Evolutionary conservation across 2,329 filamentous ascomycete genomes (phyloP).

Genomic region (Pseudogymnoascus sp.): DNA sequence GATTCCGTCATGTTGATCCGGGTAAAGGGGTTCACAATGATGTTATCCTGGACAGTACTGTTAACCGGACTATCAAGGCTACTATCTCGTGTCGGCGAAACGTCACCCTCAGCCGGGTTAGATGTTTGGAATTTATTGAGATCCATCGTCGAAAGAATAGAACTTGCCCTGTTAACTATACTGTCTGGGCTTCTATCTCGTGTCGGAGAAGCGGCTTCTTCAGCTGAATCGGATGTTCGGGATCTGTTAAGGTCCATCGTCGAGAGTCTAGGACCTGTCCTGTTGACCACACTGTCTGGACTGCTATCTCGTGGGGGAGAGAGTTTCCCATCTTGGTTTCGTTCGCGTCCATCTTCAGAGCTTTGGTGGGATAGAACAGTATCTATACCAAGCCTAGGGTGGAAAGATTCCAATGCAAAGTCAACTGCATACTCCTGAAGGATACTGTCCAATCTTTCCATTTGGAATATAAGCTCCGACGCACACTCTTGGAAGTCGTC

Average conservation of each 20-base stretch:
- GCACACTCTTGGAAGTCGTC: neutral
- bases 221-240: neutral
- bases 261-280: neutral
- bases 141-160: neutral
- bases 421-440: neutral
- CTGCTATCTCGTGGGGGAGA: neutral
- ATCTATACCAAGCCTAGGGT: neutral
- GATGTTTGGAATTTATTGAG: neutral
- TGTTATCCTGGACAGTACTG: neutral
- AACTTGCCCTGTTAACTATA: neutral
- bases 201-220: neutral
- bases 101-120: neutral
- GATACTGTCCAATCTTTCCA: neutral
- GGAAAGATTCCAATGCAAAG: neutral
- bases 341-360: neutral
- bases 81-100: neutral
- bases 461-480: neutral
- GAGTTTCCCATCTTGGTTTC: neutral
- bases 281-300: neutral
- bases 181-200: neutral
- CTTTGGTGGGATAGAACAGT: neutral
- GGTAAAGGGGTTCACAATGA: neutral
- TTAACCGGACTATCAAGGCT: neutral
- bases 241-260: neutral
- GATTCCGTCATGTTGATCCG: constrained; percentile 15